Base-by-base conservation (phyloP, 768 basidiomycete species). In the Rhodotorula diobovata region DNA sequence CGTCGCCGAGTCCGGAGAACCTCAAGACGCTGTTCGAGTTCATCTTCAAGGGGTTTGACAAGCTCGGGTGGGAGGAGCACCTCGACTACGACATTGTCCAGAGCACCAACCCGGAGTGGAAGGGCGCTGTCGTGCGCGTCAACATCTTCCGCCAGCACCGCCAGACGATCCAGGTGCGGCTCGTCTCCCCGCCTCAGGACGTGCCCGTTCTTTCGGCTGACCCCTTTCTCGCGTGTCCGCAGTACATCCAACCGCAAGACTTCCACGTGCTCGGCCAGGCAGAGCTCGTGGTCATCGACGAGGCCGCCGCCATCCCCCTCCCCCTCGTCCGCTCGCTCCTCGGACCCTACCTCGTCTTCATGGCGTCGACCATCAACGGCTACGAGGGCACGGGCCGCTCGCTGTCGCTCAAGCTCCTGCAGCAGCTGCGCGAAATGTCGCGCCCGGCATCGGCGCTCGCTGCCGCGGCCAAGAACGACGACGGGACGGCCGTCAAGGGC, bases 361-460 rank as follows among this genome's bases (percentile, higher is more conserved):
- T 98, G 85, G 91, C 96, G 2, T 96, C 93, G n/a, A 99, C 96
- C 1, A 93, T 99, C 82, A 98, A 97, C 79, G 96, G 96, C 51
- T 99, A 99, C 81, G 96, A 98, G 84, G 96, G 96, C 37, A 98
- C 96, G 0, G 96, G 96, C n/a, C 90, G 96, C 37, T 97, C 94
- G 1, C 87, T 99, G 59, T 96, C 93, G 58, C 88, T 99, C 71
- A 99, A 99, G 81, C 89, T 99, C 67, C 90, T 99, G 74, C 91
- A 98, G 80, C 93, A 96, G 80, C 87, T 98, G 8, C 89, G 96
- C 48, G 96, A 98, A 80, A 89, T 87, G 80, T 90, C 91, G 0
- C 85, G 90, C 7, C 88, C 91, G 0, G 82, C 92, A 53, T 84
- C 87, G 28, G 90, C 71, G 9, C 71, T 73, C 63, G 50, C 62